phyloP scores from a whole-genome alignment of 2,329 filamentous ascomycete genomes.

The Ceratocystis huliohia region DNA sequence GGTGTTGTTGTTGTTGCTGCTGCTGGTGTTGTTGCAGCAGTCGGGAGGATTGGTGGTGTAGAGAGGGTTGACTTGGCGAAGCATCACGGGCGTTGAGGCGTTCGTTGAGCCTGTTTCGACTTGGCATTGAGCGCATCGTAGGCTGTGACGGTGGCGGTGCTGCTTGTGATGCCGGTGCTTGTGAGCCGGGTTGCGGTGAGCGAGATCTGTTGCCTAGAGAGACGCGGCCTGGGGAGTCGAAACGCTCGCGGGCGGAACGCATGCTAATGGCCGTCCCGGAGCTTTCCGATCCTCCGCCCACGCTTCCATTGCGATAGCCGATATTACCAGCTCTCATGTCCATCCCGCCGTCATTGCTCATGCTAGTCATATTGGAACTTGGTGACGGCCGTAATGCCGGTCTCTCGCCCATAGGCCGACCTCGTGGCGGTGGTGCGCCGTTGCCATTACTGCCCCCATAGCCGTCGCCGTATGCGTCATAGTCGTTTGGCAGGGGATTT shows the following conservation, averaged over 20 bases:
- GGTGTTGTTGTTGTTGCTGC: slow-evolving; percentile 18
- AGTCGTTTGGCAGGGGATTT: slow-evolving; percentile 31
- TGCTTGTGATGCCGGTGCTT: neutral
- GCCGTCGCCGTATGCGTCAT: slow-evolving; percentile 38
- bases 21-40: slow-evolving; percentile 21
- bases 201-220: slow-evolving; percentile 15
- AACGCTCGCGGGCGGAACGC: slow-evolving; percentile 18
- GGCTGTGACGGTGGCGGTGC: slow-evolving; percentile 1
- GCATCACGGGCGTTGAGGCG: slow-evolving; percentile 16
- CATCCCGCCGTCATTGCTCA: slow-evolving; percentile 1
- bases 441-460: slow-evolving; percentile 30
- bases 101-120: slow-evolving; percentile 26
- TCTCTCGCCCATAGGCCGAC: slow-evolving; percentile 16
- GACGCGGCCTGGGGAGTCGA: slow-evolving; percentile 16
- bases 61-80: slow-evolving; percentile 7
- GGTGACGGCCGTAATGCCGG: slow-evolving; percentile 7
- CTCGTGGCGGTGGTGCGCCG: slow-evolving; percentile 15
- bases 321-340: slow-evolving; percentile 13
- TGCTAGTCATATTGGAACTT: neutral
- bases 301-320: slow-evolving; percentile 18
- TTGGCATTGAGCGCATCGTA: slow-evolving; percentile 27
- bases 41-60: slow-evolving; percentile 12
- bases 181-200: slow-evolving; percentile 16
- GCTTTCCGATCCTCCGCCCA: slow-evolving; percentile 17
- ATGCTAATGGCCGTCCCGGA: slow-evolving; percentile 15